These are phyloP conservation scores for Lasiodiplodia citricola DNA, from an alignment of 2,329 filamentous ascomycete species.

Conservation along the genomic window DNA sequence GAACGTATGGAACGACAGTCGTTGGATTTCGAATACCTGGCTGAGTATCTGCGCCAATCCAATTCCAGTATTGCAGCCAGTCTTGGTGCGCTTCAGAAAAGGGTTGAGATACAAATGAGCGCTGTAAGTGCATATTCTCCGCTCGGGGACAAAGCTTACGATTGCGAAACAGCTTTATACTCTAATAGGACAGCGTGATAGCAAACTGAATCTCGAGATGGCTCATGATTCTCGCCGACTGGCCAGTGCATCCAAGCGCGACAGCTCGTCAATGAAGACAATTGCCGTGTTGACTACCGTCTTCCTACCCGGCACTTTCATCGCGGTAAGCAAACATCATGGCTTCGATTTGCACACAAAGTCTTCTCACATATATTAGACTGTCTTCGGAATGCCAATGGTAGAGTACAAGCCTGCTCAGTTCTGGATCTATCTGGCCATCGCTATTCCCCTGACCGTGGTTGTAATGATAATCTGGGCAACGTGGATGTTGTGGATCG, in stretches of 20 bases:
- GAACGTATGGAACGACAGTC: background rate
- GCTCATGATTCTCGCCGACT: background rate
- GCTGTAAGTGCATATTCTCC: background rate
- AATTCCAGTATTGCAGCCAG: background rate
- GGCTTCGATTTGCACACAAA: too few species aligned
- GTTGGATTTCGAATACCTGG: background rate
- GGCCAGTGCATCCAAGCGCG: constrained; percentile 8
- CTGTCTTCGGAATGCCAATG: constrained; percentile 22
- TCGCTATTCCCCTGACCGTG: constrained; percentile 25
- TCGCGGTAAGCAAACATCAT: constrained; percentile 11
- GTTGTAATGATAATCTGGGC: constrained; percentile 7
- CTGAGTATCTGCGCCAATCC: background rate
- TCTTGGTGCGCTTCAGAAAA: background rate
- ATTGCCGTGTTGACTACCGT: constrained; percentile 27
- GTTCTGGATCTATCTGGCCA: constrained; percentile 24
- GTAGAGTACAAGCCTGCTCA: background rate
- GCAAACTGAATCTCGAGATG: constrained; percentile 1
- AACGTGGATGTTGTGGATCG: constrained; percentile 6
- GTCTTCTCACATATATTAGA: background rate
- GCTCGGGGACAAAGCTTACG: background rate
- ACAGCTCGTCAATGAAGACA: constrained; percentile 27
- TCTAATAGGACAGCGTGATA: background rate
- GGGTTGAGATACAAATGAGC: background rate
- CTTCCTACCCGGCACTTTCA: constrained; percentile 26
- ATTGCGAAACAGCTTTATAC: background rate